phyloP scores from a whole-genome alignment of 2,329 filamentous ascomycete genomes.

The Aspergillus viridinutans region DNA sequence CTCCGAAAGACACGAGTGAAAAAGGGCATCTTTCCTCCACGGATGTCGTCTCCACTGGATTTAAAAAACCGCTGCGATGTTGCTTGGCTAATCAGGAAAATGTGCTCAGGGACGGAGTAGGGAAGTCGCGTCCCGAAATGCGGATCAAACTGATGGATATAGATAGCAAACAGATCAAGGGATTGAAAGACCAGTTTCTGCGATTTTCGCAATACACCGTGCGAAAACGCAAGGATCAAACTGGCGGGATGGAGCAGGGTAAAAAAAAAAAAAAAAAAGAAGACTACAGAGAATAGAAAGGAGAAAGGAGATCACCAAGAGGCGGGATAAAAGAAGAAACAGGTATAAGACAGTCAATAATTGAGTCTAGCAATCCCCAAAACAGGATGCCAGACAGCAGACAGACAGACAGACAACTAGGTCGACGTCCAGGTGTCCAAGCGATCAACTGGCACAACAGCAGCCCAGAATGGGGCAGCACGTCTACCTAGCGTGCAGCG shows the following conservation, averaged over 20 bases:
- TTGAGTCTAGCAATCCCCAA: neutral
- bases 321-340: neutral
- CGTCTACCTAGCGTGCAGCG: conserved; percentile 19
- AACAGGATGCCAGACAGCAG: conserved; percentile 4
- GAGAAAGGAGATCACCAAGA: conserved; percentile 7
- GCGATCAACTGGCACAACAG: conserved; percentile 11
- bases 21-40: conserved; percentile 48
- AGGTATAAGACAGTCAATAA: conserved; percentile 10
- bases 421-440: conserved; percentile 14
- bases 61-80: neutral
- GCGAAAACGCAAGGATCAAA: conserved; percentile 6
- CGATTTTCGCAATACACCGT: conserved; percentile 7
- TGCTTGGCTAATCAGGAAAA: conserved; percentile 3
- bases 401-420: neutral
- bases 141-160: neutral
- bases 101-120: conserved; percentile 9
- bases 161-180: conserved; percentile 1
- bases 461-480: conserved; percentile 17
- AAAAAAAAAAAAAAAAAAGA: neutral
- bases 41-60: conserved; percentile 3
- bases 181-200: neutral
- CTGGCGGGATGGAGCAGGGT: conserved; percentile 1
- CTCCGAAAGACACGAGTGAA: conserved; percentile 65
- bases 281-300: neutral
- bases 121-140: neutral